Percentiles rank a stretch among this genome's conserved stretches.
Evolutionary conservation across 2,329 filamentous ascomycete genomes (phyloP).

Genomic region (Fusarium annulatum): DNA sequence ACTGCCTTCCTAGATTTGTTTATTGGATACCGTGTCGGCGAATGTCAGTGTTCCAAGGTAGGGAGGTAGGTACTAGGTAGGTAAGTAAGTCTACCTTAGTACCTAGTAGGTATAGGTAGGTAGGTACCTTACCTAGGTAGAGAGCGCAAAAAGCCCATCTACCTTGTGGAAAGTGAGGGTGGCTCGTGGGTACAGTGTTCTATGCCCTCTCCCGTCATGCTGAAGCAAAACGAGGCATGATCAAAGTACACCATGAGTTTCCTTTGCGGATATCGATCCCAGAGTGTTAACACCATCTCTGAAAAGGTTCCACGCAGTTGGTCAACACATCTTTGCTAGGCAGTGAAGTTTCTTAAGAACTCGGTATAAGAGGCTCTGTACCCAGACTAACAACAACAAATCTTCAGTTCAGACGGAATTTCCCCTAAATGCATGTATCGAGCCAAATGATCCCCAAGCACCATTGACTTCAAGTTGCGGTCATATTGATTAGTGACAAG

Average conservation of each 20-base stretch:
- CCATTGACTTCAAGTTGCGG: not conserved
- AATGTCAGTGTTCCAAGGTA: not conserved
- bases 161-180: not conserved
- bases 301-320: not conserved
- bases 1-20: not conserved
- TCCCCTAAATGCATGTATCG: no score
- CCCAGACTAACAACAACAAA: not conserved
- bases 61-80: no score
- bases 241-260: not conserved
- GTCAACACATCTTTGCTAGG: not conserved
- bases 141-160: not conserved
- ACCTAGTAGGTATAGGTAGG: no score
- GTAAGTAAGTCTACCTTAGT: no score
- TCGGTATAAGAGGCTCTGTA: not conserved
- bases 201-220: no score
- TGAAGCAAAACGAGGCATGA: not conserved
- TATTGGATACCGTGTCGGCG: not conserved
- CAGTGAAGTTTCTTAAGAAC: not conserved
- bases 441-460: not conserved
- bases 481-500: not conserved
- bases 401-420: not conserved
- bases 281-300: no score
- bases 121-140: no score
- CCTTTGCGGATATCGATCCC: not conserved
- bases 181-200: not conserved